A percentile compares a stretch with the other conserved stretches of the same genome.
Evolutionary conservation across 1,139 yeast species (phyloP).

Genomic region (Zygoascus sp.): DNA sequence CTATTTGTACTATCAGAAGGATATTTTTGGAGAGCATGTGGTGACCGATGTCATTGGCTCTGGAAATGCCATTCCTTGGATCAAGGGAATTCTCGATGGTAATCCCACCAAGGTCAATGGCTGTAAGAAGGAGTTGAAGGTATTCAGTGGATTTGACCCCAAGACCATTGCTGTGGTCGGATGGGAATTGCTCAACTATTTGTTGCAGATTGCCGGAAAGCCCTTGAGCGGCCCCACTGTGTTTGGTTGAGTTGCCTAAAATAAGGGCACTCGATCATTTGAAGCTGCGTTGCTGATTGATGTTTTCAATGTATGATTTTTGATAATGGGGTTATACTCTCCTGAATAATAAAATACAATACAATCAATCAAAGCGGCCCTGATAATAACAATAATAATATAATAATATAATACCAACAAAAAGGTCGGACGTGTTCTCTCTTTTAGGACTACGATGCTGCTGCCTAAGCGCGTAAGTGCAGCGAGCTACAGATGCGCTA

Average conservation of each 20-base stretch:
- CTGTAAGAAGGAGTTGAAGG: not conserved
- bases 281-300: too few species aligned
- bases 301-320: too few species aligned
- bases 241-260: not conserved
- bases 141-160: not conserved
- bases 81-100: constrained; percentile 16
- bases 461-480: too few species aligned
- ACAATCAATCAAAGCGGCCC: too few species aligned
- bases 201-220: not conserved
- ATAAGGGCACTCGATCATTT: too few species aligned
- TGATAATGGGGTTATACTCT: too few species aligned
- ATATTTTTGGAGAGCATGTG: constrained; percentile 20
- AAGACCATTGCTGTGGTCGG: not conserved
- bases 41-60: constrained; percentile 16
- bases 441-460: too few species aligned
- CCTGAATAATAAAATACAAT: too few species aligned
- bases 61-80: constrained; percentile 17
- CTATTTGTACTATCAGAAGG: constrained; percentile 16
- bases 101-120: not conserved
- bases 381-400: too few species aligned
- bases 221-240: constrained; percentile 1
- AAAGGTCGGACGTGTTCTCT: too few species aligned
- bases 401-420: too few species aligned
- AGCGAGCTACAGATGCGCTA: too few species aligned
- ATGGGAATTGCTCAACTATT: not conserved